Evolutionary conservation across 176 grass and related monocot genomes (phyloP).

Genomic region (Saccharum spontaneum): DNA sequence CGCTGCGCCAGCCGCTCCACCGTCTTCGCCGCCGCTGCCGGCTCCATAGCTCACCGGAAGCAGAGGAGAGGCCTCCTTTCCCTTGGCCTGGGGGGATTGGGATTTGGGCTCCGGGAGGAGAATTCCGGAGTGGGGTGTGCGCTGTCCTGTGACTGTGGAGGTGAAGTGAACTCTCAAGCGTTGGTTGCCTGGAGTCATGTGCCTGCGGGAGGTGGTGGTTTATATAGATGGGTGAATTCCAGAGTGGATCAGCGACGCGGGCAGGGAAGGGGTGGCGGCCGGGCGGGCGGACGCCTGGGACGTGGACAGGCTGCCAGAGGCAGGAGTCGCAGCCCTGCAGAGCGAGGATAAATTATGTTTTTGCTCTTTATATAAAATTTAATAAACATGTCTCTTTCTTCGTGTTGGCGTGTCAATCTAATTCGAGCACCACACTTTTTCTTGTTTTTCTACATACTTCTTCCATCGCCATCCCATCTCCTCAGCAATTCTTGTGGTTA

Average conservation of each 20-base stretch:
- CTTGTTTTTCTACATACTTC: too few species aligned
- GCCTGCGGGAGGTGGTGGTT: background rate
- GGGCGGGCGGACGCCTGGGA: too few species aligned
- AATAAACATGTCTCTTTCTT: too few species aligned
- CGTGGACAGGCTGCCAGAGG: background rate
- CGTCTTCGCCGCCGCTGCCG: conserved; percentile 21
- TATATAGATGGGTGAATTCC: conserved; percentile 5
- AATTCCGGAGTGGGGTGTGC: conserved; percentile 11
- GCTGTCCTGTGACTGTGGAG: conserved; percentile 10
- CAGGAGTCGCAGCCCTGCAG: background rate
- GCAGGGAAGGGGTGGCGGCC: background rate
- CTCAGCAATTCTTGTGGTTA: too few species aligned
- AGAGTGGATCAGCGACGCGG: conserved; percentile 1
- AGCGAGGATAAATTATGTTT: too few species aligned
- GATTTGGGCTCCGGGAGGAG: background rate
- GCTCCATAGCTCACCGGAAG: background rate
- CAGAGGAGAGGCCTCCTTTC: background rate
- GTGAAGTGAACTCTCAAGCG: background rate
- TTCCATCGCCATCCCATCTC: too few species aligned
- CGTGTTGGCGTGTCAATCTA: too few species aligned
- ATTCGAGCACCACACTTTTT: too few species aligned
- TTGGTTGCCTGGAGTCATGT: background rate
- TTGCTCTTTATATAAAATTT: too few species aligned
- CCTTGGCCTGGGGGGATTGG: background rate
- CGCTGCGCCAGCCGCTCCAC: conserved; percentile 68